Evolutionary conservation across 2,329 filamentous ascomycete species (phyloP).

Genomic region (Pseudocercospora ulei): DNA sequence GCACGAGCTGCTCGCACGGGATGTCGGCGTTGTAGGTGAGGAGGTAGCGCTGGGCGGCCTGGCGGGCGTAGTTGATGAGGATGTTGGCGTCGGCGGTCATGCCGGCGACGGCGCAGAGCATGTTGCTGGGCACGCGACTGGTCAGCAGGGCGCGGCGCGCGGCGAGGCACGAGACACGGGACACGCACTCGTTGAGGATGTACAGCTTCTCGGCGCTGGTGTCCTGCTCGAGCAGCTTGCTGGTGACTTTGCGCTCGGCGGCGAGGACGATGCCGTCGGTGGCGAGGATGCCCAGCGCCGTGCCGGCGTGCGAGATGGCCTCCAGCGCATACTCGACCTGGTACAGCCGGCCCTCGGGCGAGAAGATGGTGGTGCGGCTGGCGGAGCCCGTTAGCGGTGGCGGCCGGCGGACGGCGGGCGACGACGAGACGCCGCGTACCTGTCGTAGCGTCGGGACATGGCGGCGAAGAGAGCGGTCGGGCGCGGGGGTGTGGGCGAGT

Average conservation of each 20-base stretch:
- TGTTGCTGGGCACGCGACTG: constrained; percentile 58
- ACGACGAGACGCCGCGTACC: constrained; percentile 14
- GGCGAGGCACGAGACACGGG: neutral
- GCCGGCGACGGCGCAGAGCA: constrained; percentile 98
- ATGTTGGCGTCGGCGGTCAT: constrained; percentile 99
- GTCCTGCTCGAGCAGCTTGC: constrained; percentile 97
- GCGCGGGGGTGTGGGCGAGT: neutral
- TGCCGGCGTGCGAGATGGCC: constrained; percentile 96
- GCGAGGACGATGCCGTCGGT: constrained; percentile 98
- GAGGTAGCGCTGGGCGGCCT: constrained; percentile 93
- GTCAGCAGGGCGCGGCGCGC: neutral
- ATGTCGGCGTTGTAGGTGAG: constrained; percentile 99
- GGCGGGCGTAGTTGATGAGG: constrained; percentile 98
- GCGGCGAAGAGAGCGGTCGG: constrained; percentile 1
- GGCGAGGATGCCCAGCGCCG: constrained; percentile 89
- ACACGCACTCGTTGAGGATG: constrained; percentile 84
- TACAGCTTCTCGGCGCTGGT: constrained; percentile 99
- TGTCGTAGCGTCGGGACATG: constrained; percentile 35
- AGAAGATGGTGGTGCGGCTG: constrained; percentile 84
- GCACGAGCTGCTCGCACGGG: constrained; percentile 95
- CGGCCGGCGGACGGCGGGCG: constrained; percentile 7
- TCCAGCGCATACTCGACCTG: constrained; percentile 99
- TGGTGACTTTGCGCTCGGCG: constrained; percentile 96
- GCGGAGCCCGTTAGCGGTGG: neutral
- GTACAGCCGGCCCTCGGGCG: constrained; percentile 93